Conservation (phyloP, 2,329 filamentous ascomycete genomes). For the Colletotrichum destructivum region DNA sequence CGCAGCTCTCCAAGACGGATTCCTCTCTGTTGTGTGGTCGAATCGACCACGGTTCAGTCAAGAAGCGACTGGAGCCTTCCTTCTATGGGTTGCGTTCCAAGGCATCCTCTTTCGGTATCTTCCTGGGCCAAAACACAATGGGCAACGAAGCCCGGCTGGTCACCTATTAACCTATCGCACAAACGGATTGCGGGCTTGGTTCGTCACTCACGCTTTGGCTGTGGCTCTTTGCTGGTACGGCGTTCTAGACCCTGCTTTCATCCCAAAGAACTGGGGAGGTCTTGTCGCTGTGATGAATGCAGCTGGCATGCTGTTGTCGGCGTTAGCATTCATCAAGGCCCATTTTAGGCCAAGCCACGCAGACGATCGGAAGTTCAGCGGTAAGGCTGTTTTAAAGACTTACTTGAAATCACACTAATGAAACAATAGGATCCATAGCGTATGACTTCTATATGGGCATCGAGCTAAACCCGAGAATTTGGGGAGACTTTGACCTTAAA, state of each 20-base stretch:
- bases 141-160: constrained; percentile 60
- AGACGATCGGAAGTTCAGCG: constrained; percentile 15
- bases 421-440: constrained; percentile 50
- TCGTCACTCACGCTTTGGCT: constrained; percentile 54
- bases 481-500: constrained; percentile 61
- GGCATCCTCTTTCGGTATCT: constrained; percentile 21
- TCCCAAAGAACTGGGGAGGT: constrained; percentile 60
- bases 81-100: constrained; percentile 32
- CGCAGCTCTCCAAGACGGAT: too few relatives aligned
- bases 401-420: background rate
- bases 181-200: constrained; percentile 60
- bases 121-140: constrained; percentile 45
- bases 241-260: constrained; percentile 55
- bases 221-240: constrained; percentile 47
- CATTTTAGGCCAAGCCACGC: constrained; percentile 5
- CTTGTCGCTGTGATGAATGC: constrained; percentile 55
- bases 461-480: constrained; percentile 61
- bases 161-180: constrained; percentile 59
- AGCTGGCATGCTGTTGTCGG: constrained; percentile 45
- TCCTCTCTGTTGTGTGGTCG: too few relatives aligned
- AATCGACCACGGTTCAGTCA: too few relatives aligned
- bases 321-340: constrained; percentile 12
- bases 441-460: constrained; percentile 64
- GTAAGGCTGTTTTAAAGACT: background rate
- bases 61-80: too few relatives aligned